These are phyloP conservation scores for Agroathelia rolfsii DNA, from an alignment of 1,284 basidiomycete genomes.

Conservation along the genomic window DNA sequence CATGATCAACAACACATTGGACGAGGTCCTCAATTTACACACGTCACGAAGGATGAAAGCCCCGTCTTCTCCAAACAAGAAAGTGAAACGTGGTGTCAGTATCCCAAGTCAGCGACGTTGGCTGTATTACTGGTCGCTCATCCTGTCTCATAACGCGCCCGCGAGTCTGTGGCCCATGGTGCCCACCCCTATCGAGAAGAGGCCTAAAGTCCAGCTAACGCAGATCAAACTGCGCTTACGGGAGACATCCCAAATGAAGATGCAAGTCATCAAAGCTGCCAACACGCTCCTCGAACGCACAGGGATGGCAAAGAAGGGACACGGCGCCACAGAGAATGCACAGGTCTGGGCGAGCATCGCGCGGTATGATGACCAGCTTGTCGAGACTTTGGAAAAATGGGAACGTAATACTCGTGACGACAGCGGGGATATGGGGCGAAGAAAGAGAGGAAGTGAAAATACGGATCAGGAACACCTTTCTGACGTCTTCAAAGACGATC, in stretches of 20 bases:
- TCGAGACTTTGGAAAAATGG: slow-evolving; percentile 50
- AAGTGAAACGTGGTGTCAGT: slow-evolving; percentile 56
- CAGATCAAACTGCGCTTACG: slow-evolving; percentile 25
- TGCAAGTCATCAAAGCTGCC: slow-evolving; percentile 43
- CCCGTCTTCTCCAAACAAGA: slow-evolving; percentile 28
- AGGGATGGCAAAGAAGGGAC: slow-evolving; percentile 20
- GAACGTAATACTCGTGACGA: slow-evolving; percentile 41
- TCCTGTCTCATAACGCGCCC: slow-evolving; percentile 49
- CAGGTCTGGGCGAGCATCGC: slow-evolving; percentile 70
- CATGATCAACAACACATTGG: slow-evolving; percentile 32
- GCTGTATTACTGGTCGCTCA: slow-evolving; percentile 62
- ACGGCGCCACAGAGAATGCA: slow-evolving; percentile 20
- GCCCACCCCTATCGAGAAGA: slow-evolving; percentile 10
- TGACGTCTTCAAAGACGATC: slow-evolving; percentile 39
- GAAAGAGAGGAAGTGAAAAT: slow-evolving; percentile 26
- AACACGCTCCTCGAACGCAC: slow-evolving; percentile 41
- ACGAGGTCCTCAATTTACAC: slow-evolving; percentile 55
- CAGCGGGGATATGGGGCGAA: slow-evolving; percentile 28
- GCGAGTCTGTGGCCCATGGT: slow-evolving; percentile 40
- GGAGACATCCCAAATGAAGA: slow-evolving; percentile 36
- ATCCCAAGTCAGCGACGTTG: slow-evolving; percentile 69
- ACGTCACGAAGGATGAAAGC: slow-evolving; percentile 62
- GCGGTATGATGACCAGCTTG: slow-evolving; percentile 62
- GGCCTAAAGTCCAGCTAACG: slow-evolving; percentile 22
- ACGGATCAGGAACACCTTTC: slow-evolving; percentile 27